Conservation (phyloP, 176 grass and related monocot species). For the Lolium multiflorum region DNA sequence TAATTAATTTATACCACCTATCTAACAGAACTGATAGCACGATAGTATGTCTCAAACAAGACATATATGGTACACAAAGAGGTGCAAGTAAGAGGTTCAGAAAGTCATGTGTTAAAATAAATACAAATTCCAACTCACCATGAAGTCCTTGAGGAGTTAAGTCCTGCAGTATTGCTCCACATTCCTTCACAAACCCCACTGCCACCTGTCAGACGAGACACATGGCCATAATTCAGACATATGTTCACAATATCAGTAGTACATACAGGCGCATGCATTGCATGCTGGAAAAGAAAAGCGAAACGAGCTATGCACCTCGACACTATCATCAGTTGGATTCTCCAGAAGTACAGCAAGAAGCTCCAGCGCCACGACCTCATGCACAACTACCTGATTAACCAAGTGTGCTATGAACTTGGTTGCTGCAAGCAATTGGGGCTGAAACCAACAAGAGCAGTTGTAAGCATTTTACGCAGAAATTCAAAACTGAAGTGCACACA, state of each 20-base stretch:
- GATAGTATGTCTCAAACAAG: background rate
- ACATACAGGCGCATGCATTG: background rate
- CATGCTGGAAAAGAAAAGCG: background rate
- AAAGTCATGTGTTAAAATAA: background rate
- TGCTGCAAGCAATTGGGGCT: too few relatives aligned
- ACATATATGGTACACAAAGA: background rate
- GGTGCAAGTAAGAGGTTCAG: background rate
- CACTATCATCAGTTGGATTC: conserved; percentile 96
- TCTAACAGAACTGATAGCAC: background rate
- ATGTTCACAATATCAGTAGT: background rate
- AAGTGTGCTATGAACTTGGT: too few relatives aligned
- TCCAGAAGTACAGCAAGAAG: conserved; percentile 91
- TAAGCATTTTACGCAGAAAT: too few relatives aligned
- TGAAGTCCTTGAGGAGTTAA: conserved; percentile 84
- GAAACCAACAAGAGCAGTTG: too few relatives aligned
- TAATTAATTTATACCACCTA: background rate
- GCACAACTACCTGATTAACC: conserved; percentile 50
- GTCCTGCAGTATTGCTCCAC: conserved; percentile 87
- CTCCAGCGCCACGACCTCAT: conserved; percentile 82
- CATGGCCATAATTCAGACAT: conserved; percentile 30
- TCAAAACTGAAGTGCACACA: too few relatives aligned
- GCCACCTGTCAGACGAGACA: conserved; percentile 62
- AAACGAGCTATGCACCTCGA: conserved; percentile 63
- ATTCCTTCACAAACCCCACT: conserved; percentile 94
- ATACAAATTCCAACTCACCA: conserved; percentile 55